Base-by-base conservation (phyloP, 2,329 filamentous ascomycete species). In the Neopestalotiopsis sp. region DNA sequence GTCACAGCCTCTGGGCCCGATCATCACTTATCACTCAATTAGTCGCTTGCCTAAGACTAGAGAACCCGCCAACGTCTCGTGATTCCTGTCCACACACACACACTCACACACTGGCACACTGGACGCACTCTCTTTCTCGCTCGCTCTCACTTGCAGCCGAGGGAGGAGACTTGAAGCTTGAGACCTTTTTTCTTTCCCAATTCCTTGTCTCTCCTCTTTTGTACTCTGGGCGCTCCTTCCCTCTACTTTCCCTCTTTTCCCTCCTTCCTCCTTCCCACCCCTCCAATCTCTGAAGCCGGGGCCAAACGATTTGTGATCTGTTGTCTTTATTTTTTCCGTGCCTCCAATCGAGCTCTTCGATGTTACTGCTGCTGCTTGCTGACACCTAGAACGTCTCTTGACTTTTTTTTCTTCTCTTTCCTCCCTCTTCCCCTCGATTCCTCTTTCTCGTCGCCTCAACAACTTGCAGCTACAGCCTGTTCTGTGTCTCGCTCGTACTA, bases 61-160 rank as follows among this genome's bases (percentile, higher is more conserved):
- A 59, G 28, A 61, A 30, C 32, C 32, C 13, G 58, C 58, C 58
- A 61, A 61, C 58, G 28, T 61, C 32, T 38, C 32, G 32, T 61
- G 14, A 24, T 61, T 20, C 28, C n/a, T 61, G n/a, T 30, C 53
- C 24, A 28, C 53, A 20, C n/a, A 28, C n/a, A 28, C 53, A 57
- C 53, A 28, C 24, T 9, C 24, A 28, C 24, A 28, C 24, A 28
- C 24, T 4, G 3, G 24, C 24, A 28, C 24, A 28, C 24, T 28
- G 24, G 24, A 28, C 24, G 24, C 3, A 28, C 24, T 28, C 24
- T 28, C 24, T 28, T 28, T 28, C 24, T 28, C n/a, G 14, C 45
- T 20, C 45, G 9, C 45, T 53, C 45, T 53, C 17, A 53, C 45
- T 53, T 53, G 45, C 45, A 53, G 45, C 45, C 45, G 45, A 53